Percentiles rank a stretch among this genome's conserved stretches.
Conservation (phyloP, 2,329 filamentous ascomycete species). For the Trichophyton simii region DNA sequence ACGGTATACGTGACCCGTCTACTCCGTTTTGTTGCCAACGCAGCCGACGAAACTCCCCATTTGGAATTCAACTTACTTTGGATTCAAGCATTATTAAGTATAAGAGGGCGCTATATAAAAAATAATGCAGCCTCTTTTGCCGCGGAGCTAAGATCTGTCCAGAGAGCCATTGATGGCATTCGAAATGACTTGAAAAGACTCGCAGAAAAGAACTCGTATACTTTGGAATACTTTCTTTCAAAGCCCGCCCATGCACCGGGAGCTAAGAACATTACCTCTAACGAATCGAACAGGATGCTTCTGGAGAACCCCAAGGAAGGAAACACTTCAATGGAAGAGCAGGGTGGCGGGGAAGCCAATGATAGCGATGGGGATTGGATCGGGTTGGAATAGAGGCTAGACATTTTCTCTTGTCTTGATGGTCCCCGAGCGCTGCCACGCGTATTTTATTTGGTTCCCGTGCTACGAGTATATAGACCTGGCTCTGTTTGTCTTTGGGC, state of each 20-base stretch:
- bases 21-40: slow-evolving; percentile 73
- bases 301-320: slow-evolving; percentile 11
- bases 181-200: slow-evolving; percentile 69
- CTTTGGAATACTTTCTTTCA: slow-evolving; percentile 66
- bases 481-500: not conserved
- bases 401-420: slow-evolving; percentile 4
- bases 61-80: slow-evolving; percentile 89
- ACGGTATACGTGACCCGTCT: slow-evolving; percentile 75
- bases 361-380: slow-evolving; percentile 43
- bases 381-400: slow-evolving; percentile 36
- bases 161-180: slow-evolving; percentile 67
- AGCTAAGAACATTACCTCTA: not conserved
- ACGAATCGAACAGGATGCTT: slow-evolving; percentile 14
- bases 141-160: slow-evolving; percentile 70
- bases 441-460: not conserved
- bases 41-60: slow-evolving; percentile 82
- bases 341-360: slow-evolving; percentile 18
- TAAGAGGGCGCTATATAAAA: slow-evolving; percentile 74
- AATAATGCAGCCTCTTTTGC: slow-evolving; percentile 69
- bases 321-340: slow-evolving; percentile 21
- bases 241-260: slow-evolving; percentile 28
- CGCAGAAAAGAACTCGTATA: slow-evolving; percentile 79
- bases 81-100: slow-evolving; percentile 70
- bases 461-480: not conserved
- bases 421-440: not conserved